Base-by-base conservation (phyloP, 306 rosid species). In the Dalbergia cultrata region DNA sequence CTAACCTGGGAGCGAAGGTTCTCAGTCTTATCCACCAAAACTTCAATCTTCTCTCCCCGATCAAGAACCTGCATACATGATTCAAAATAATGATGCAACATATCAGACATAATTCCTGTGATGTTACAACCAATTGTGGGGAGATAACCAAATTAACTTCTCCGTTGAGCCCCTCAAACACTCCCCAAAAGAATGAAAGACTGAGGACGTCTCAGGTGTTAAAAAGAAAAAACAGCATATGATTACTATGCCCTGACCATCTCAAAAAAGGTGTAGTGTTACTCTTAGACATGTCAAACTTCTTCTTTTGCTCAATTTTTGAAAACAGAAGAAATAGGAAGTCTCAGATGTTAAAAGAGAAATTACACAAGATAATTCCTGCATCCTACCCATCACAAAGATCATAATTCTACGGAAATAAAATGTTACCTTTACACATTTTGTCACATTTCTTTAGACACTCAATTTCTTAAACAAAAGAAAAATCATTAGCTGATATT, bases 1-100 rank as follows among this genome's bases (percentile, higher is more conserved):
- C 87, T 53, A 33, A 91, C 95, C 95, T 91, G 93, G 63, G 86
- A 85, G 77, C 76, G 93, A 75, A 91, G 90, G 76, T 87, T 87
- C 83, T 91, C 93, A 9, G 93, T 87, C 78, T 87, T 89, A 76
- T 89, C 93, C 66, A 89, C 95, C 80, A 91, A 76, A 78, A 91
- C 77, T 49, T 87, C 90, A 75, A 89, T 86, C 84, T 89, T 86
- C 80, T 82, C 92, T 69, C 93, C 93, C 17, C 95, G 90, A 67
- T 91, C 95, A 80, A 91, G 89, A 70, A 91, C 89, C 91, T 91
- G 85, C 76, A 62, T 16, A 67, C 3, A 13, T 35, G 39, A 72
- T 41, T 66, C 50, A 22, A 72, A 13, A 84, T 31, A 78, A 53
- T 35, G 37, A 18, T 3, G 10, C 10, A 22, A 22, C 67, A 53